Percentiles rank a stretch among this genome's conserved stretches.
These are phyloP conservation scores for Pachyrhizus erosus DNA, from an alignment of 306 rosid species.

Conservation along the genomic window DNA sequence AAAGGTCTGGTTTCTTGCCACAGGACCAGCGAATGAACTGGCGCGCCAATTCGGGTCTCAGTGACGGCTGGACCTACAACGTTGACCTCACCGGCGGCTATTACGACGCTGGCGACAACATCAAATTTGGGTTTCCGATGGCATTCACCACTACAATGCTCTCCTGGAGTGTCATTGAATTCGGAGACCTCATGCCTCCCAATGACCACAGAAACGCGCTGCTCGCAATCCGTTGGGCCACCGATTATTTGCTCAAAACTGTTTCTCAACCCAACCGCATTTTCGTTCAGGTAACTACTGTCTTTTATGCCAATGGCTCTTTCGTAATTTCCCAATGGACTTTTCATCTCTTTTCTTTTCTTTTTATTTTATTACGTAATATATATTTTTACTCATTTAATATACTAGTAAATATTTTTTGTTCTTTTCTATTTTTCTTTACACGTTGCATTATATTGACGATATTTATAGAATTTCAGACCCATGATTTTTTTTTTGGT, in stretches of 20 bases:
- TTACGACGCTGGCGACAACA: slow-evolving; percentile 95
- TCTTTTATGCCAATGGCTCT: slow-evolving; percentile 1
- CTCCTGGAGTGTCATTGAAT: slow-evolving; percentile 94
- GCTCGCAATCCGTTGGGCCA: slow-evolving; percentile 83
- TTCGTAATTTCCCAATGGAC: not conserved
- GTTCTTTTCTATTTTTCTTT: not conserved
- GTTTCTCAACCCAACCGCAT: slow-evolving; percentile 86
- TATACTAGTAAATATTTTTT: too few relatives aligned
- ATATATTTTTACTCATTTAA: too few relatives aligned
- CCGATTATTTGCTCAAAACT: slow-evolving; percentile 87
- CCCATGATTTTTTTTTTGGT: not conserved
- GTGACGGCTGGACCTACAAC: slow-evolving; percentile 79
- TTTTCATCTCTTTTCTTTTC: not conserved
- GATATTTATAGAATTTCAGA: not conserved
- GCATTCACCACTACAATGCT: slow-evolving; percentile 92
- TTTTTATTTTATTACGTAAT: not conserved
- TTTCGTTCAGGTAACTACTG: slow-evolving; percentile 86
- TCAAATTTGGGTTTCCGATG: slow-evolving; percentile 93
- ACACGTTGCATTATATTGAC: not conserved
- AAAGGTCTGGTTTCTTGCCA: slow-evolving; percentile 82
- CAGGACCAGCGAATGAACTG: slow-evolving; percentile 66
- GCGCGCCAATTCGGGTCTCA: slow-evolving; percentile 73
- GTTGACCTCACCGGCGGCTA: slow-evolving; percentile 88
- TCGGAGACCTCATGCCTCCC: slow-evolving; percentile 84
- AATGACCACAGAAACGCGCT: slow-evolving; percentile 60